Evolutionary conservation across 352 stramenopile species (phyloP).

Genomic region (Globisporangium acanthophoron): DNA sequence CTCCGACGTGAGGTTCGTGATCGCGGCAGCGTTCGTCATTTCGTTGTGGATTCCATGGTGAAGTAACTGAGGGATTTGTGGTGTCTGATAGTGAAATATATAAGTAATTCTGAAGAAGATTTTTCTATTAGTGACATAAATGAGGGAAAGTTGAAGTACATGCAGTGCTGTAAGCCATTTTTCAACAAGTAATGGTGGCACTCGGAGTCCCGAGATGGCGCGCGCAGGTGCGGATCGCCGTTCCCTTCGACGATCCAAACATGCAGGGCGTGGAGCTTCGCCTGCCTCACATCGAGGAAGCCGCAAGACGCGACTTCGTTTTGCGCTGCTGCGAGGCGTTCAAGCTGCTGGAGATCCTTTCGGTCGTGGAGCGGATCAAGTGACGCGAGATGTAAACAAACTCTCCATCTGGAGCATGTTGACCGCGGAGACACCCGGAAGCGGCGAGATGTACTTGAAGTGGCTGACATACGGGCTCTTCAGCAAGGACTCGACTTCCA

Average conservation of each 20-base stretch:
- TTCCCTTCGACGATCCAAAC: neutral
- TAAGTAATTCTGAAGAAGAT: too few species aligned
- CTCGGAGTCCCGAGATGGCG: neutral
- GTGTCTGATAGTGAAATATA: neutral
- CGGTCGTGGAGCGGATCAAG: neutral
- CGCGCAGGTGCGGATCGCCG: neutral
- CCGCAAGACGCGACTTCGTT: neutral
- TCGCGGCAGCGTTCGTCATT: neutral
- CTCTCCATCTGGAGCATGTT: neutral
- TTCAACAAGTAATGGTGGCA: neutral
- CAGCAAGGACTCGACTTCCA: neutral
- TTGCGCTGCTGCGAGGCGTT: neutral
- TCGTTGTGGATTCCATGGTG: neutral
- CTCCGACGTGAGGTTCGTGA: conserved; percentile 33
- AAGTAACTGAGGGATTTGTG: neutral
- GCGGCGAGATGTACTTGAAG: too few species aligned
- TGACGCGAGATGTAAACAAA: neutral
- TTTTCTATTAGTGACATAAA: too few species aligned
- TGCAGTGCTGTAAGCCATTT: too few species aligned
- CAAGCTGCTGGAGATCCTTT: neutral
- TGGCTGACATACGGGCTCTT: neutral
- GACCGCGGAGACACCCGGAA: neutral
- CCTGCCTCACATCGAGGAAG: neutral
- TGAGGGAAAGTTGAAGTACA: too few species aligned
- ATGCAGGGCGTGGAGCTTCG: neutral